Conservation (phyloP, 2,329 filamentous ascomycete species). For the Colletotrichum eleusines region DNA sequence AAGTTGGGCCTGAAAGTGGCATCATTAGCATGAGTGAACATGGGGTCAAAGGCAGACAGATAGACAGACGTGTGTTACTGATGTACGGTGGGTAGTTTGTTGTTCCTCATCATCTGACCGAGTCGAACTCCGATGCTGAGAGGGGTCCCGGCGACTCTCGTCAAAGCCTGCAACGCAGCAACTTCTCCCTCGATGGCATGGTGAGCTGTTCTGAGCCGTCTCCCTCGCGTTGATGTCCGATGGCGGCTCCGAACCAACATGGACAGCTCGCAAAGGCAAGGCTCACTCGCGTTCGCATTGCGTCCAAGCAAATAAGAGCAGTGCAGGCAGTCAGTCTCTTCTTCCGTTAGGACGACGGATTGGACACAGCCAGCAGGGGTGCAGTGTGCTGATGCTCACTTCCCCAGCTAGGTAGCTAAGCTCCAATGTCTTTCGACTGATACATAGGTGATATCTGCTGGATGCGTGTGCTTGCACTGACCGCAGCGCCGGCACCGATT, state of each 20-base stretch:
- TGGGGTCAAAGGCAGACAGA: too few species aligned
- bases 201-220: not conserved
- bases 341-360: too few species aligned
- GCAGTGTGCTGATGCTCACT: too few species aligned
- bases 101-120: not conserved
- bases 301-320: too few species aligned
- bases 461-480: not conserved
- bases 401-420: too few species aligned
- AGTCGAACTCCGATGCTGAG: not conserved
- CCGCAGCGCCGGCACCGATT: not conserved
- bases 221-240: not conserved
- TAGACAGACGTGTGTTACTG: too few species aligned
- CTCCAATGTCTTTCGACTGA: not conserved
- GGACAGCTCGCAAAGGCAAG: too few species aligned
- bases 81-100: not conserved
- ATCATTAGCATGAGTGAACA: not conserved
- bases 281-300: too few species aligned
- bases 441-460: not conserved
- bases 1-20: not conserved
- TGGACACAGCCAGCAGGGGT: too few species aligned
- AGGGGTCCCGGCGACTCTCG: not conserved
- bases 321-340: too few species aligned
- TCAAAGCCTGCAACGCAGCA: not conserved
- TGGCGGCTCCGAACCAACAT: too few species aligned
- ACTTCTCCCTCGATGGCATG: conserved; percentile 11